Conservation (phyloP, 805 yeast species). For the Phaffomyces antillensis region DNA sequence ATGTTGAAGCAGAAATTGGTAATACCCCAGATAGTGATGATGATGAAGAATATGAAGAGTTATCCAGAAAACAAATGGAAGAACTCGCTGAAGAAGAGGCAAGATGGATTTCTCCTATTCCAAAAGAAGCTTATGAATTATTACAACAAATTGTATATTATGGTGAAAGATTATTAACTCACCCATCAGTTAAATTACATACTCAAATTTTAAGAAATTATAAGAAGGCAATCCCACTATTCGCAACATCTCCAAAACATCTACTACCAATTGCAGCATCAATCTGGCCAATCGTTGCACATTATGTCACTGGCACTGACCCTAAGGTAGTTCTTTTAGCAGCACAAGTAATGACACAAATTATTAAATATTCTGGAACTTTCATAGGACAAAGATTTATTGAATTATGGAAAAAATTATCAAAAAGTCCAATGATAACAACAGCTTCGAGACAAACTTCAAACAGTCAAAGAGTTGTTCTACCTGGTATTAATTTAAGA, state of each 20-base stretch:
- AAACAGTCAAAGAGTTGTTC: conserved; percentile 8
- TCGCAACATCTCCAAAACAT: conserved; percentile 41
- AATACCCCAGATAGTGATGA: conserved; percentile 28
- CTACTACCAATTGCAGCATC: conserved; percentile 46
- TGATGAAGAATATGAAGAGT: conserved; percentile 24
- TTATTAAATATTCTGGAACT: conserved; percentile 34
- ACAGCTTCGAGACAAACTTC: conserved; percentile 7
- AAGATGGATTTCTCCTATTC: conserved; percentile 64
- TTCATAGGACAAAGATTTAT: conserved; percentile 41
- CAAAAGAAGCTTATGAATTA: conserved; percentile 50
- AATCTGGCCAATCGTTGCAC: conserved; percentile 41
- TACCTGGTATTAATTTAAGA: conserved; percentile 19
- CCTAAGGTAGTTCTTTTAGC: conserved; percentile 25
- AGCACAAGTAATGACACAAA: conserved; percentile 19
- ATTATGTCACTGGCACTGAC: conserved; percentile 12
- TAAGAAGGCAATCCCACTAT: conserved; percentile 37
- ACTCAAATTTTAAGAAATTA: conserved; percentile 49
- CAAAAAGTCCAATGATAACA: conserved; percentile 9
- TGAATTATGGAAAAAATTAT: conserved; percentile 35
- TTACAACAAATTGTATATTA: conserved; percentile 58
- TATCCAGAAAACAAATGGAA: conserved; percentile 19
- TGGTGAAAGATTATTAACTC: conserved; percentile 64
- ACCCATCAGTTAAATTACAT: conserved; percentile 51
- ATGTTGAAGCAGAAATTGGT: conserved; percentile 29
- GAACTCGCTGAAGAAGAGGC: conserved; percentile 23